phyloP scores from a whole-genome alignment of 73 alveolate species.

The Paraurostyla sp. region DNA sequence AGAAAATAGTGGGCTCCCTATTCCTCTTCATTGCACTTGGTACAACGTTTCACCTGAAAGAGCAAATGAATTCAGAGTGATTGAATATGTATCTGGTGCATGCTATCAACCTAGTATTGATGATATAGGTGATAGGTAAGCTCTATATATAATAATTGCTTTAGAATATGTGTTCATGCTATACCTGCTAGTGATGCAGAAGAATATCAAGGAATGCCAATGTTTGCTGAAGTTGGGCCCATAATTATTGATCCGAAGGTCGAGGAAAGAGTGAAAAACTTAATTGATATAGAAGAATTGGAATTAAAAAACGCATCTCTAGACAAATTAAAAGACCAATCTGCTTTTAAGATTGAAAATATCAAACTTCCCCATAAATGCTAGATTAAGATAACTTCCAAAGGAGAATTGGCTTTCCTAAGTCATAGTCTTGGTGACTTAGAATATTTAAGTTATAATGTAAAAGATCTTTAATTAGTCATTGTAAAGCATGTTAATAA shows the following conservation, averaged over 20 bases:
- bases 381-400: not conserved
- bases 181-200: conserved; percentile 82
- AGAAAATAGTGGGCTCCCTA: conserved; percentile 69
- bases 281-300: not conserved
- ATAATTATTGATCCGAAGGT: conserved; percentile 67
- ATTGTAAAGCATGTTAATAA: conserved; percentile 48
- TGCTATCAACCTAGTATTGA: conserved; percentile 83
- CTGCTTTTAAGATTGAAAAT: not conserved
- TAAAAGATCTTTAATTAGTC: not conserved
- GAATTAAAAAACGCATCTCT: not conserved
- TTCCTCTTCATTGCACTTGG: conserved; percentile 83
- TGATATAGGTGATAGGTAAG: conserved; percentile 71
- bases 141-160: not conserved
- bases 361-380: not conserved
- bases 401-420: not conserved
- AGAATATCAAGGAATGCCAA: conserved; percentile 85
- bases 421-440: not conserved
- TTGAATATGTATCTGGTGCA: conserved; percentile 74
- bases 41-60: conserved; percentile 58
- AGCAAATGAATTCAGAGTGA: conserved; percentile 65
- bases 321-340: not conserved
- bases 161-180: conserved; percentile 79
- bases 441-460: not conserved
- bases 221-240: conserved; percentile 85
- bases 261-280: conserved; percentile 24